Percentiles rank a stretch among this genome's conserved stretches.
Evolutionary conservation across 2,329 filamentous ascomycete genomes (phyloP).

Genomic region (Teratosphaeria viscida): DNA sequence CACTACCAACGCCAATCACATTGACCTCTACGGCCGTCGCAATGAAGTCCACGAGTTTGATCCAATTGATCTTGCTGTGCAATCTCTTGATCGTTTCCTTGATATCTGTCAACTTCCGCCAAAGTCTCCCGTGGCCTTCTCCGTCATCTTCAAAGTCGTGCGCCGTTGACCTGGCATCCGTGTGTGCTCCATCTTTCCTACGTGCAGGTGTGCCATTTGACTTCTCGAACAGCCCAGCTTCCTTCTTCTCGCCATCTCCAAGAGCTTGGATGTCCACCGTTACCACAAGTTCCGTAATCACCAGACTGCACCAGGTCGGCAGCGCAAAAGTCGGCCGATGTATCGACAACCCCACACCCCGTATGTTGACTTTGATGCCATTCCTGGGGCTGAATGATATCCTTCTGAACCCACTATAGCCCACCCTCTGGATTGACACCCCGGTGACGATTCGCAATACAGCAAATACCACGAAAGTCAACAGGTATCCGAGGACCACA

Average conservation of each 20-base stretch:
- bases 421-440: constrained; percentile 88
- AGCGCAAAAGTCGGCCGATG: constrained; percentile 95
- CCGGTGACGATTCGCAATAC: constrained; percentile 86
- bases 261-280: constrained; percentile 67
- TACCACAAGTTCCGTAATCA: constrained; percentile 73
- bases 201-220: not conserved
- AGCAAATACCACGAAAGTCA: constrained; percentile 87
- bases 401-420: constrained; percentile 82
- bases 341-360: constrained; percentile 75
- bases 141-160: constrained; percentile 20
- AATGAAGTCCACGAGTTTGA: constrained; percentile 80
- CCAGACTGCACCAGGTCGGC: constrained; percentile 89
- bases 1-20: constrained; percentile 68
- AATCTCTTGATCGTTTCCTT: constrained; percentile 82
- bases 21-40: constrained; percentile 69
- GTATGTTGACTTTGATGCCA: constrained; percentile 80
- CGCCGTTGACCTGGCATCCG: constrained; percentile 5
- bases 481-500: constrained; percentile 75
- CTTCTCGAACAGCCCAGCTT: constrained; percentile 6
- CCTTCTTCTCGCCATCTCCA: constrained; percentile 19
- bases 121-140: constrained; percentile 53
- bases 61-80: constrained; percentile 78
- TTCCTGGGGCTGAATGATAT: constrained; percentile 83
- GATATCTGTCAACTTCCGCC: constrained; percentile 64
- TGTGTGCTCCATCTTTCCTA: constrained; percentile 1